Evolutionary conservation across 805 yeast species (phyloP).

Genomic region (Lachancea sp.): DNA sequence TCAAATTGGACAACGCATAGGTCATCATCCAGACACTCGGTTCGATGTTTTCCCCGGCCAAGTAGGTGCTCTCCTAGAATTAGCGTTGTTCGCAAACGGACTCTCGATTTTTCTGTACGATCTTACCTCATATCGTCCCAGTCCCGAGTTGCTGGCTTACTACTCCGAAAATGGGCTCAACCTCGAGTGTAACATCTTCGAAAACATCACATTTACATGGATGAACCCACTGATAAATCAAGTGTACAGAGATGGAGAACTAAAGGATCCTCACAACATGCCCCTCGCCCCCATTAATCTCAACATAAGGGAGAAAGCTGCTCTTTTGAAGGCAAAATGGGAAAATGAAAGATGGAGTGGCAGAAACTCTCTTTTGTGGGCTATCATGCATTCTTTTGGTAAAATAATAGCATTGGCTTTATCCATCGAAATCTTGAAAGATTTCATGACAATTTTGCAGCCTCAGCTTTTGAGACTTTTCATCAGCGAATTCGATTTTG

Average conservation of each 20-base stretch:
- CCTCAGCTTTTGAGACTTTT: slow-evolving; percentile 52
- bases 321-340: slow-evolving; percentile 33
- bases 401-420: slow-evolving; percentile 32
- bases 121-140: slow-evolving; percentile 33
- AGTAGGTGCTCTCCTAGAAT: slow-evolving; percentile 22
- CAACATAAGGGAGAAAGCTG: slow-evolving; percentile 31
- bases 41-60: slow-evolving; percentile 19
- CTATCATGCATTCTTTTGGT: slow-evolving; percentile 37
- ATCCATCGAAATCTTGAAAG: slow-evolving; percentile 35
- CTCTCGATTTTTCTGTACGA: slow-evolving; percentile 36
- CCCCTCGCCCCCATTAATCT: slow-evolving; percentile 38
- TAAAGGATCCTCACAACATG: slow-evolving; percentile 37
- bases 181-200: slow-evolving; percentile 28
- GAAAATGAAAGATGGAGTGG: slow-evolving; percentile 28
- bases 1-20: slow-evolving; percentile 23
- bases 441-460: slow-evolving; percentile 39
- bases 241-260: slow-evolving; percentile 35
- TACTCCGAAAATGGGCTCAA: slow-evolving; percentile 31
- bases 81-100: slow-evolving; percentile 29
- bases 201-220: slow-evolving; percentile 41
- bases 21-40: slow-evolving; percentile 15
- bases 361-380: slow-evolving; percentile 29
- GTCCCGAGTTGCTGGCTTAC: slow-evolving; percentile 33
- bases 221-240: slow-evolving; percentile 40
- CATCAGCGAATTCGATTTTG: slow-evolving; percentile 39